Percentiles rank a stretch among this genome's conserved stretches.
These are phyloP conservation scores for Calcarisporium arbuscula DNA, from an alignment of 2,329 filamentous ascomycete species.

Conservation along the genomic window DNA sequence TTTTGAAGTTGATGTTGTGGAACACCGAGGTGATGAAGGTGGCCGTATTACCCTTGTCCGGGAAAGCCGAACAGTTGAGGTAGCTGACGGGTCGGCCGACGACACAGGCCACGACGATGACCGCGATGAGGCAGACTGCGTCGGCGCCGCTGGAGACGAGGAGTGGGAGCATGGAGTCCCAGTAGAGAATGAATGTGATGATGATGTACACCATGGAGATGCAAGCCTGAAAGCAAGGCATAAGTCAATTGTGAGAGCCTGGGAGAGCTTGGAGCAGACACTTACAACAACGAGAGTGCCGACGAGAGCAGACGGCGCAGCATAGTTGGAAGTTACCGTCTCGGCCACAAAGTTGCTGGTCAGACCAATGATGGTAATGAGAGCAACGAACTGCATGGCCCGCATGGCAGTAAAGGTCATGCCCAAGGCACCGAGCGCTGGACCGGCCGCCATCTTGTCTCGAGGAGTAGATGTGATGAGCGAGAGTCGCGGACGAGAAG, in stretches of 20 bases:
- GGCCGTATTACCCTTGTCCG: slow-evolving; percentile 32
- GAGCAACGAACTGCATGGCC: slow-evolving; percentile 61
- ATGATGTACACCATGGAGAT: slow-evolving; percentile 73
- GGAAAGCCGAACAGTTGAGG: slow-evolving; percentile 59
- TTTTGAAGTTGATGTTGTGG: slow-evolving; percentile 26
- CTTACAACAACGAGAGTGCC: slow-evolving; percentile 75
- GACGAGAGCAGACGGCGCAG: slow-evolving; percentile 66
- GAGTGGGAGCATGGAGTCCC: slow-evolving; percentile 69
- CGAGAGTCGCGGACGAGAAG: slow-evolving; percentile 35
- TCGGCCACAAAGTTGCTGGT: slow-evolving; percentile 75
- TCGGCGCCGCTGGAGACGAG: slow-evolving; percentile 64
- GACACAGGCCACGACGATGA: slow-evolving; percentile 69
- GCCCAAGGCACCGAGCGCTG: slow-evolving; percentile 65
- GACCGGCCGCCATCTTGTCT: slow-evolving; percentile 36
- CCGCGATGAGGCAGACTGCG: slow-evolving; percentile 63
- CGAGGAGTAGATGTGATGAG: slow-evolving; percentile 29
- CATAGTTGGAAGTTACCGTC: slow-evolving; percentile 60
- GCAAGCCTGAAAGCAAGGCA: slow-evolving; percentile 63
- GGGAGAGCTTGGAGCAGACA: slow-evolving; percentile 15
- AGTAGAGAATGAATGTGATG: slow-evolving; percentile 76
- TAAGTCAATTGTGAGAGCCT: not conserved
- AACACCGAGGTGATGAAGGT: slow-evolving; percentile 38
- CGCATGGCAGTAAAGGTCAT: slow-evolving; percentile 72
- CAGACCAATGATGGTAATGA: slow-evolving; percentile 74
- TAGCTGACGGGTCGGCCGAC: slow-evolving; percentile 76